Conservation (phyloP, 176 grass and related monocot species). For the Aegilops sharonensis region DNA sequence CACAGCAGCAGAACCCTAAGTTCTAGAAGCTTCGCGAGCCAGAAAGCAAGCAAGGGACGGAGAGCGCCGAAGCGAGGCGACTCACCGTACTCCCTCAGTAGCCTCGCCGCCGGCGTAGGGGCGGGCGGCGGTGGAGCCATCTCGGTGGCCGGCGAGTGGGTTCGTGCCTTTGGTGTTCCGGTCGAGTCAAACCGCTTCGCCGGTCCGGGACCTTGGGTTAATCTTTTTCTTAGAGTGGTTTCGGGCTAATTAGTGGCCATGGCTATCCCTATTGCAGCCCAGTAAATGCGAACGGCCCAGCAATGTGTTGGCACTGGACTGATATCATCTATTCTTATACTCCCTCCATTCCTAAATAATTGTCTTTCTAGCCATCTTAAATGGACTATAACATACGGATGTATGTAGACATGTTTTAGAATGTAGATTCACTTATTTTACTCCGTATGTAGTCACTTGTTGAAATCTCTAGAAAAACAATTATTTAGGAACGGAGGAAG, state of each 20-base stretch:
- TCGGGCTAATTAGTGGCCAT: not conserved
- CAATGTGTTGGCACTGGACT: no score
- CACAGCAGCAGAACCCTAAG: not conserved
- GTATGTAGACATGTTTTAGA: no score
- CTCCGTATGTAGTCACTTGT: no score
- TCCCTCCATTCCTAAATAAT: no score
- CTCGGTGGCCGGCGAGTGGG: not conserved
- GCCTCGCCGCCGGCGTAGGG: conserved; percentile 19
- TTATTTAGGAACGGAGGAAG: no score
- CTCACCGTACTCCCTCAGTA: conserved; percentile 48
- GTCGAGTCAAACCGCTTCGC: not conserved
- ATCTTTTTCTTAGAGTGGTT: not conserved
- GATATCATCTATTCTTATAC: no score
- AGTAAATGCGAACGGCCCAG: no score
- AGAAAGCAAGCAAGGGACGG: not conserved
- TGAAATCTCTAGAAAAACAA: no score
- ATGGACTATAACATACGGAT: no score
- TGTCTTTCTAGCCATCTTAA: no score
- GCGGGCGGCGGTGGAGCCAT: conserved; percentile 29
- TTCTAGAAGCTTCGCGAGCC: not conserved
- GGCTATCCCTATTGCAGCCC: no score
- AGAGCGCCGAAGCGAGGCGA: not conserved
- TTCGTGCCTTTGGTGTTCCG: not conserved
- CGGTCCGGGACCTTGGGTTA: not conserved
- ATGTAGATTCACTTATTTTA: no score